Conservation (phyloP, 1,284 basidiomycete genomes). For the Dichomitus squalens region DNA sequence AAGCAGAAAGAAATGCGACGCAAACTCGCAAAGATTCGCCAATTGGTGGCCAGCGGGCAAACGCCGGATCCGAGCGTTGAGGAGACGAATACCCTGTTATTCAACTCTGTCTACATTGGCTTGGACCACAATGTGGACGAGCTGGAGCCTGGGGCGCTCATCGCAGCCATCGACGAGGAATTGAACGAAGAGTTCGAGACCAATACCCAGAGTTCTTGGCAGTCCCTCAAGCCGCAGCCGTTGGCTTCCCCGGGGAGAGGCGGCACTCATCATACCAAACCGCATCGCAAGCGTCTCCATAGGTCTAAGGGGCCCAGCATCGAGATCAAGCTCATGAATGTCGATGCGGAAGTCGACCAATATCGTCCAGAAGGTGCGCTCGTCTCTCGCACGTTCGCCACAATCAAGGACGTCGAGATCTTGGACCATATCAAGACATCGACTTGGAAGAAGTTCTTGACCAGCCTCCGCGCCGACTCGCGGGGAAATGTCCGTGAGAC, state of each 20-base stretch:
- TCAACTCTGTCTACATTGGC: slow-evolving; percentile 93
- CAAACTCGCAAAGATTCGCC: slow-evolving; percentile 87
- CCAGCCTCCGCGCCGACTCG: slow-evolving; percentile 79
- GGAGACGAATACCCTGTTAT: slow-evolving; percentile 78
- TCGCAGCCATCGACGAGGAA: slow-evolving; percentile 92
- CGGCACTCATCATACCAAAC: slow-evolving; percentile 41
- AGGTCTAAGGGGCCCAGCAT: slow-evolving; percentile 82
- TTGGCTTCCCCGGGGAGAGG: slow-evolving; percentile 42
- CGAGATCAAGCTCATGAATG: slow-evolving; percentile 76
- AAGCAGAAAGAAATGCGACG: slow-evolving; percentile 88
- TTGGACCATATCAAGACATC: slow-evolving; percentile 98
- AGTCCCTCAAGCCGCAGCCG: slow-evolving; percentile 60
- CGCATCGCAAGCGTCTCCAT: slow-evolving; percentile 66
- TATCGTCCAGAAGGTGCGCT: slow-evolving; percentile 59
- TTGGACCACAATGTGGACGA: slow-evolving; percentile 73
- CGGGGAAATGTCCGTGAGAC: slow-evolving; percentile 87
- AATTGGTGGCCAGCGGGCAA: slow-evolving; percentile 93
- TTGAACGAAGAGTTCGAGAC: slow-evolving; percentile 76
- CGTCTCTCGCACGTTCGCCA: slow-evolving; percentile 67
- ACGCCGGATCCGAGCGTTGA: slow-evolving; percentile 82
- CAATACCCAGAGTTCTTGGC: slow-evolving; percentile 82
- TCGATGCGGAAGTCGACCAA: slow-evolving; percentile 69
- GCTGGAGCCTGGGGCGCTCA: slow-evolving; percentile 73
- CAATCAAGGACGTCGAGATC: slow-evolving; percentile 80
- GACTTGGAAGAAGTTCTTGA: slow-evolving; percentile 97